Conservation (phyloP, 768 basidiomycete genomes). For the Megacollybia marginata region DNA sequence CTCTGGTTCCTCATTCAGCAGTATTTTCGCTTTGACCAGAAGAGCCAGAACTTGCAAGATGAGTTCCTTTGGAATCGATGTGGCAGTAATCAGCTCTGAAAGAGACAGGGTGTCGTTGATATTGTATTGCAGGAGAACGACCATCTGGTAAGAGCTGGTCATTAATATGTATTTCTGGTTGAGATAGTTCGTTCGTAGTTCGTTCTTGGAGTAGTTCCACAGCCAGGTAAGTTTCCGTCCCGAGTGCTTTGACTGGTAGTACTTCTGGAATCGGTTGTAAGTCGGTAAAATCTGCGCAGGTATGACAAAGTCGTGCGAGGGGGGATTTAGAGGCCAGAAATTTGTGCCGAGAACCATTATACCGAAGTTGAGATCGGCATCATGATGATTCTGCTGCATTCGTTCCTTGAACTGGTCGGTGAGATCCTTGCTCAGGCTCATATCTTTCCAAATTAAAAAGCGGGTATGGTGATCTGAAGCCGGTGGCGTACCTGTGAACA, state of each 20-base stretch:
- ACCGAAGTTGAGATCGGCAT: conserved; percentile 84
- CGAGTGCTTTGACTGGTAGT: conserved; percentile 90
- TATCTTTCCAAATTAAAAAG: conserved; percentile 43
- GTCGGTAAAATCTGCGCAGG: conserved; percentile 82
- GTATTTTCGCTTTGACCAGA: conserved; percentile 80
- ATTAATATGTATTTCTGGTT: conserved; percentile 95
- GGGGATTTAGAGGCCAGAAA: conserved; percentile 90
- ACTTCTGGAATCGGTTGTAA: conserved; percentile 86
- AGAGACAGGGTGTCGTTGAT: conserved; percentile 77
- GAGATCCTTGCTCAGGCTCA: conserved; percentile 91
- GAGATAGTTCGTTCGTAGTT: conserved; percentile 87
- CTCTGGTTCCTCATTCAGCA: conserved; percentile 82
- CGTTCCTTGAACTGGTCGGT: conserved; percentile 93
- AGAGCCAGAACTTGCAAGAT: conserved; percentile 51
- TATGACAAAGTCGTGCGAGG: conserved; percentile 79
- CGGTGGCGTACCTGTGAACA: conserved; percentile 78
- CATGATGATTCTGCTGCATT: conserved; percentile 80
- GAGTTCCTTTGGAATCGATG: conserved; percentile 57
- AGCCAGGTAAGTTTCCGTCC: conserved; percentile 96
- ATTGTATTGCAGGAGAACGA: conserved; percentile 93
- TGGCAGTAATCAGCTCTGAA: conserved; percentile 58
- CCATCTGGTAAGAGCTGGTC: conserved; percentile 93
- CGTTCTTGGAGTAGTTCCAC: conserved; percentile 98
- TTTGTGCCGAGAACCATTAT: conserved; percentile 93
- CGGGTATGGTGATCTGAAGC: conserved; percentile 15